Base-by-base conservation (phyloP, 2,329 filamentous ascomycete species). In the Fusarium aywerte region DNA sequence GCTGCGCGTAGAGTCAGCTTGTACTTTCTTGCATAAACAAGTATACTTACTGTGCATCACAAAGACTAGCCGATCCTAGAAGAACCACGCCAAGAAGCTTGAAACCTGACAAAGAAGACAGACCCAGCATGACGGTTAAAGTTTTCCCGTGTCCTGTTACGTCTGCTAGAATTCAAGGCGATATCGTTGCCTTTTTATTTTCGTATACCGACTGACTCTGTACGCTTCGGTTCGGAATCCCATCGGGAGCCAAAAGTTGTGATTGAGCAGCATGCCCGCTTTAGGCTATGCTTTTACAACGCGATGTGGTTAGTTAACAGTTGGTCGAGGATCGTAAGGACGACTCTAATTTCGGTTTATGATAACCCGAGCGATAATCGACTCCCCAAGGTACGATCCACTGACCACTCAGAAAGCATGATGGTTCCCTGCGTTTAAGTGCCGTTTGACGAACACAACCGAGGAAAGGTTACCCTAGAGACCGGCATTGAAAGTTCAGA, bases 81-180 rank as follows among this genome's bases (percentile, higher is more conserved):
- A 48, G 1, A 9, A 15, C 32, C 1, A 27, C 32, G 20, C 45
- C 31, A 18, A 48, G 12, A 16, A 48, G 13, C 2, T 36, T 48
- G 16, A 48, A 25, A 12, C 12, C 9, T 13, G 31, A 9, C n/a
- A 27, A 48, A 12, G 7, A 27, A 15, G n/a, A 20, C 1, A 18
- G 7, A 6, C 40, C 25, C 10, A 43, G 13, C 40, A 43, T 43
- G 25, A 11, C 21, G 9, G 12, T 5, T n/a, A 8, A 48, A 11
- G 12, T 3, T 13, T 36, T 5, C 18, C 3, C 16, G 4, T 36
- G 8, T 16, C 9, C 18, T 13, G 11, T 25, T 11, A 15, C 10
- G 5, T 8, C 4, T 11, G 12, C 4, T 2, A 0, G 4, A 11
- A 3, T 36, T 12, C 9, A 49, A 6, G 3, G 3, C 1, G 4